Base-by-base conservation (phyloP, 495 filamentous ascomycete species). In the Podospora tetraspora region DNA sequence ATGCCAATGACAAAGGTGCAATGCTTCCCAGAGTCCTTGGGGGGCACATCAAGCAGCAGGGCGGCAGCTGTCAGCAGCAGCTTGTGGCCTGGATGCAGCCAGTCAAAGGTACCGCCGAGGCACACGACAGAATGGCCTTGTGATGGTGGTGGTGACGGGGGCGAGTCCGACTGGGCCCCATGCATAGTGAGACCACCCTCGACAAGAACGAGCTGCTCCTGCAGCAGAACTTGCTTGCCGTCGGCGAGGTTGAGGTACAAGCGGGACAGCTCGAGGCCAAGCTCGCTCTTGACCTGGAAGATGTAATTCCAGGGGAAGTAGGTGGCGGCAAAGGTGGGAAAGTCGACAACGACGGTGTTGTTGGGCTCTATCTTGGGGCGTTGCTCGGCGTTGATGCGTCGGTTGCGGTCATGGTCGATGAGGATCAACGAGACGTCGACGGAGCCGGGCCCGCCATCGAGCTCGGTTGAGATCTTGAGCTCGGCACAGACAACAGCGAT, bases 41-140 rank as follows among this genome's bases (percentile, higher is more conserved):
- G 79, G 3, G 86, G 84, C 21, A 85, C 76, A 13, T 85, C 80
- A 7, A 94, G 78, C 11, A 92, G 82, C 62, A 97, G 82, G 5
- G 90, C 89, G 10, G 88, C 90, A 72, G 94, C 94, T 9, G 94
- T 94, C 43, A 99, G 82, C 8, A 99, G 86, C 24, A 97, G 84
- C 75, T 97, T 97, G 81, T 99, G 95, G n/a, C 95, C 95, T 29
- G 91, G 86, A 75, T 98, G 95, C 52, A 99, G 86, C 79, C 98
- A 92, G 78, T 99, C 95, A 76, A 98, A 99, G 4, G 95, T 98
- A 22, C 95, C 95, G 57, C 94, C 95, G 34, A 98, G 88, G n/a
- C 87, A 88, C 34, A 96, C 90, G 5, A 79, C 74, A 13, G 75
- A 63, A 64, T 82, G 77, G 16, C 73, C 69, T 3, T 61, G 59